A percentile compares a stretch with the other conserved stretches of the same genome.
Evolutionary conservation across 805 yeast genomes (phyloP).

Genomic region (Kazachstania viticola): DNA sequence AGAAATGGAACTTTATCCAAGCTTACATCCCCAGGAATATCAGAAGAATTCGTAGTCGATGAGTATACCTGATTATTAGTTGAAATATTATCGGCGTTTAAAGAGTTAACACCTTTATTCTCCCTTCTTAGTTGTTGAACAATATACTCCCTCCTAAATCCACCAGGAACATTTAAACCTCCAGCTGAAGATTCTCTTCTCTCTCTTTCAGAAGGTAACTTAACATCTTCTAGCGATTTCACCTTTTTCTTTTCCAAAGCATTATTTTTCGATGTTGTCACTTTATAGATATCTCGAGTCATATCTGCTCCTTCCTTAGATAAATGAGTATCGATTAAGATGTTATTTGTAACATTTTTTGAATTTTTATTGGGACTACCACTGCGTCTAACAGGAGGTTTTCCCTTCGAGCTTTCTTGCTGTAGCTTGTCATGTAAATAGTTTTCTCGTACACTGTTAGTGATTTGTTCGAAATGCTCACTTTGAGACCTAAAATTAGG

Average conservation of each 20-base stretch:
- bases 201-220: conserved; percentile 9
- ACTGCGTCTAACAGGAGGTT: too few species aligned
- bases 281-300: conserved; percentile 27
- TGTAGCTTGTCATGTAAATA: conserved; percentile 12
- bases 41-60: not conserved
- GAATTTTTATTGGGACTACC: conserved; percentile 1
- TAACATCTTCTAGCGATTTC: conserved; percentile 20
- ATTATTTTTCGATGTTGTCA: conserved; percentile 6
- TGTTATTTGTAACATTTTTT: not conserved
- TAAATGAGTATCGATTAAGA: conserved; percentile 3
- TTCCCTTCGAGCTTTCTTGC: too few species aligned
- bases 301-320: conserved; percentile 28
- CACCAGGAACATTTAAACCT: conserved; percentile 68
- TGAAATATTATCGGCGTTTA: too few species aligned
- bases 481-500: conserved; percentile 24
- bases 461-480: conserved; percentile 20
- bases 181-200: conserved; percentile 58
- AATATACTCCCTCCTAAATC: conserved; percentile 64
- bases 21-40: conserved; percentile 11
- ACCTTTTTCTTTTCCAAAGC: conserved; percentile 7
- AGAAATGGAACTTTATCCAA: conserved; percentile 35
- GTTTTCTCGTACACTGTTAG: conserved; percentile 22
- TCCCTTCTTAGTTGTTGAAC: conserved; percentile 27
- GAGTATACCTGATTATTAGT: not conserved
- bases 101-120: not conserved